Evolutionary conservation across 192 early-diverging fungal species (phyloP), one percentile per base, ranked within the genome.

Genomic region (Helicostylum pulchrum): DNA sequence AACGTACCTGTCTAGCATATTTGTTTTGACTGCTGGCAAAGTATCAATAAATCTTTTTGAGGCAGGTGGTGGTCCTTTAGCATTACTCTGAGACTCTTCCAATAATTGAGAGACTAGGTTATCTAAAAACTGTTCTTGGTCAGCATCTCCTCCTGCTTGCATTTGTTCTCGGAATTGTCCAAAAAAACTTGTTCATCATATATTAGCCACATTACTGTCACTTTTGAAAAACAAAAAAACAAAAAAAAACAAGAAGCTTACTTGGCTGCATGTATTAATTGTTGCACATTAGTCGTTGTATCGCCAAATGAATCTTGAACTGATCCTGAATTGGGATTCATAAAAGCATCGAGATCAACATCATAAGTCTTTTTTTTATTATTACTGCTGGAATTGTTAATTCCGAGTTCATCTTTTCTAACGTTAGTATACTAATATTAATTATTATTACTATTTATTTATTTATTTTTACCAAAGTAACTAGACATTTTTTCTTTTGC

Each of bases 401-500:
- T 59, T 21, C 57, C 57, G 11, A 59, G 30, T 44, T 53, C 44
- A 32, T 59, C 47, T 32, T 23, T 50, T 12, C 48, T 12, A 34
- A 62, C 67, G 17, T 73, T 73, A n/a, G 26, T 26, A 26, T 26
- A 26, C 30, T n/a, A n/a, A n/a, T n/a, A n/a, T n/a, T n/a, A n/a
- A n/a, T n/a, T n/a, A n/a, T n/a, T n/a, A n/a, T n/a, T n/a, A n/a
- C n/a, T n/a, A n/a, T n/a, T n/a, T n/a, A n/a, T n/a, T n/a, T n/a
- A n/a, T n/a, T 86, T 64, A 85, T 87, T 61, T 94, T 67, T 72
- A 65, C 71, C 71, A 67, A 50, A 64, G 56, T 68, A 80, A 73
- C 65, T 78, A 66, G 4, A 83, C 80, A 31, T 86, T 78, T 53
- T 87, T 86, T 70, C 91, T 92, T 67, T 90, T 92, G 58, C 96